Percentiles rank a stretch among this genome's conserved stretches.
Conservation (phyloP, 1,139 yeast genomes). For the Cylindricascospora bacillispora region DNA sequence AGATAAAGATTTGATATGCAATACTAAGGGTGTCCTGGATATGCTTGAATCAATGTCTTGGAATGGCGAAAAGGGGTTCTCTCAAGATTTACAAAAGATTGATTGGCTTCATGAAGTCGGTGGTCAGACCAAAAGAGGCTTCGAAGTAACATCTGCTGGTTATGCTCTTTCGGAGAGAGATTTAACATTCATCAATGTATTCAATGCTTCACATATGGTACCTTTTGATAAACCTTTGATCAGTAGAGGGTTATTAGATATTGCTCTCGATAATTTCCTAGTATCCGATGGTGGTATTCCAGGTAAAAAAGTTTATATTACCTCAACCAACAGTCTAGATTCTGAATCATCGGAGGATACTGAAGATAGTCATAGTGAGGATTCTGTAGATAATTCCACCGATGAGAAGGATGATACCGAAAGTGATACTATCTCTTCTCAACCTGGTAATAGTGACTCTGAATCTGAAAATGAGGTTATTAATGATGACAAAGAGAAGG, state of each 20-base stretch:
- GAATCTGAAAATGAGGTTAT: conserved; percentile 4
- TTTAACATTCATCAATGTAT: conserved; percentile 63
- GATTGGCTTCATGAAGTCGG: conserved; percentile 39
- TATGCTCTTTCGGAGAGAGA: conserved; percentile 47
- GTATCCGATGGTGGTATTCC: conserved; percentile 8
- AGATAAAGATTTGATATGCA: conserved; percentile 80
- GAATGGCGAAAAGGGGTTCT: conserved; percentile 55
- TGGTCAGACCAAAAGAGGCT: background rate
- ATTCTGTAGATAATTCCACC: conserved; percentile 4
- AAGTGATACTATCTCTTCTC: conserved; percentile 3
- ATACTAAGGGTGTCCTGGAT: conserved; percentile 60
- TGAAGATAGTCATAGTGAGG: conserved; percentile 1
- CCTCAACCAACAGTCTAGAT: conserved; percentile 11
- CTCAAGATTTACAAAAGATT: conserved; percentile 26
- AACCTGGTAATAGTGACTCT: conserved; percentile 2
- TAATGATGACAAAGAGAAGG: conserved; percentile 4
- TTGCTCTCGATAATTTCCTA: conserved; percentile 15
- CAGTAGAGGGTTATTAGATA: conserved; percentile 57
- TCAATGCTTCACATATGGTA: conserved; percentile 85
- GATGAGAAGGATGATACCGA: conserved; percentile 4
- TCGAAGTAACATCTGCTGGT: conserved; percentile 32
- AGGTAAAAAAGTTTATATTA: conserved; percentile 8
- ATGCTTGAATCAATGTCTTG: conserved; percentile 51
- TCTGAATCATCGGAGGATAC: conserved; percentile 3
- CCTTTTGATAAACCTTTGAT: conserved; percentile 70